Evolutionary conservation across 495 filamentous ascomycete species (phyloP), one percentile per base, ranked within the genome.

Genomic region (Venustampulla echinocandica): DNA sequence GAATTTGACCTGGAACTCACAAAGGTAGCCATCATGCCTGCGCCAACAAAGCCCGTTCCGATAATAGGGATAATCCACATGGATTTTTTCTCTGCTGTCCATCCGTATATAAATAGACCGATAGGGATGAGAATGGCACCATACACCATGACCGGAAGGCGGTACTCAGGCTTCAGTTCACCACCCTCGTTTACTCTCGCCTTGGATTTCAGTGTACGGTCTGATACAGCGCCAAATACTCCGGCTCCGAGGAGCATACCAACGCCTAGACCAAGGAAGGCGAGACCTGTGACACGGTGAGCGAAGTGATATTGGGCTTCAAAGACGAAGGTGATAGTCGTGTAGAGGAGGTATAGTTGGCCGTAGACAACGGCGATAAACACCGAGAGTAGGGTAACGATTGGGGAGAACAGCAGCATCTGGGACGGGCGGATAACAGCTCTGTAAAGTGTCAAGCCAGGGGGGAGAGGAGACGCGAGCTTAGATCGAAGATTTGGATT

Each of bases 311-410:
- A 81, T 3, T 65, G 58, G n/a, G 57, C 47, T 35, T 77, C 66
- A 55, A 80, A 87, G n/a, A 85, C 77, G 6, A 65, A 54, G 3
- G 80, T 71, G 50, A 81, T 75, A 0, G 80, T 81, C 1, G 77
- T 78, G 59, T 86, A 81, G 19, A 85, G 64, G 14, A 85, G 70
- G 58, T 85, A 85, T 0, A 86, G 62, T 33, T 75, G 79, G 7
- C 77, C 80, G 59, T 82, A 85, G 11, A 77, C 64, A 23, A 83
- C 68, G 13, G 79, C 76, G 40, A 79, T 67, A 58, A 75, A 80
- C 9, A 75, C 58, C 0, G 69, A 71, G 0, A 80, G 53, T 2
- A 77, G 56, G 3, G 75, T 58, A 9, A 82, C 75, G 52, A 83
- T 82, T 0, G 80, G 80, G 0, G 79, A 74, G 1, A 64, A 34